phyloP scores from a whole-genome alignment of 73 alveolate species.

The Durusdinium trenchii region DNA sequence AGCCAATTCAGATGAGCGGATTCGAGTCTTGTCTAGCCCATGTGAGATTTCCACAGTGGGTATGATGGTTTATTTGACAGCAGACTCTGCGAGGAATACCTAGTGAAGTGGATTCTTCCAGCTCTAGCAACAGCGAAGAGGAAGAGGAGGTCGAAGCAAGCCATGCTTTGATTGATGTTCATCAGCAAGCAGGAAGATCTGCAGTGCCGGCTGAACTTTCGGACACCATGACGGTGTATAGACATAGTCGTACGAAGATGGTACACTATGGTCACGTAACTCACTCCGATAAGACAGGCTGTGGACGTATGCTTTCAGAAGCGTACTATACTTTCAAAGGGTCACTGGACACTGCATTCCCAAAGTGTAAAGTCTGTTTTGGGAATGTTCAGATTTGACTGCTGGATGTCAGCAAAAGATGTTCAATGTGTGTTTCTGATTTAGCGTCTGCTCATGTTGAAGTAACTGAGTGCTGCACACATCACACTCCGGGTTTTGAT shows the following conservation, averaged over 20 bases:
- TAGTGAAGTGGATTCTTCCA: background rate
- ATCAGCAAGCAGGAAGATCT: background rate
- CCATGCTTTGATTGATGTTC: background rate
- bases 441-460: background rate
- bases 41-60: background rate
- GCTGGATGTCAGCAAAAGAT: background rate
- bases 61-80: background rate
- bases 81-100: background rate
- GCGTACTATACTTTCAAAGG: background rate
- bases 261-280: background rate
- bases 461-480: background rate
- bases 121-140: background rate
- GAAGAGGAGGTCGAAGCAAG: background rate
- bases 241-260: background rate
- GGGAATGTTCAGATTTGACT: background rate
- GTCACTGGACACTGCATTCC: background rate
- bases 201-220: background rate
- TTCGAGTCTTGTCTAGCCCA: background rate
- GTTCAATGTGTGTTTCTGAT: background rate
- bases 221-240: background rate
- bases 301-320: background rate
- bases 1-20: background rate
- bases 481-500: background rate
- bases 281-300: background rate
- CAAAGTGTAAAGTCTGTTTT: background rate